Base-by-base conservation (phyloP, 2,329 filamentous ascomycete genomes). In the Arachnomyces sp. region DNA sequence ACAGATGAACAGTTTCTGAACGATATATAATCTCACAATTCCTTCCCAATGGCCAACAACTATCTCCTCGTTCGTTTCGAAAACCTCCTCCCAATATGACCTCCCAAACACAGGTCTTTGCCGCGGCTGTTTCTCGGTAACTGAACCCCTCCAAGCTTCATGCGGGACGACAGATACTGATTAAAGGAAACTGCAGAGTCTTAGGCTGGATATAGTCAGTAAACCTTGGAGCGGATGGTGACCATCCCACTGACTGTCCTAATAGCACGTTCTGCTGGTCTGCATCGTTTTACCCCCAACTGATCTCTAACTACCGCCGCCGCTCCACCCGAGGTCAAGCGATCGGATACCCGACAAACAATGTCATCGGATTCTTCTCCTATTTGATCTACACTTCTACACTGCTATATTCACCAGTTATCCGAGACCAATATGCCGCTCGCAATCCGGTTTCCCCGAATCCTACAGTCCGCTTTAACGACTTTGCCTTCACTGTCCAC, bases 221-320 rank as follows among this genome's bases (percentile, higher is more conserved):
- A 25, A 32, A 31, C 14, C 28, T 28, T 25, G 20, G 20, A 25
- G 20, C 20, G 9, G 5, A 9, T 25, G 5, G 20, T 25, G 20
- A 25, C 9, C 30, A 32, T 38, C 7, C 29, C 17, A 14, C 38
- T 31, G 30, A 34, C 17, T 5, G 12, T 36, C n/a, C 15, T 38
- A 15, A 44, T 44, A 70, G 66, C 64, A 81, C 77, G 48, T 48
- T 80, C 36, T 79, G 76, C 62, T 92, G 90, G 90, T 90, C 84
- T 9, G 66, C 81, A 12, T 94, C 87, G 12, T 96, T 95, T 67
- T 96, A 96, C 61, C 89, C 90, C 1, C 92, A 96, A 59, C 79
- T 84, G 5, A 65, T 93, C 45, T 74, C 87, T 47, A 96, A 95
- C 71, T 82, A 73, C 60, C 71, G 70, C 20, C 81, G 87, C 39